Base-by-base conservation (phyloP, 352 stramenopile genomes). In the Pythium coloratum region DNA sequence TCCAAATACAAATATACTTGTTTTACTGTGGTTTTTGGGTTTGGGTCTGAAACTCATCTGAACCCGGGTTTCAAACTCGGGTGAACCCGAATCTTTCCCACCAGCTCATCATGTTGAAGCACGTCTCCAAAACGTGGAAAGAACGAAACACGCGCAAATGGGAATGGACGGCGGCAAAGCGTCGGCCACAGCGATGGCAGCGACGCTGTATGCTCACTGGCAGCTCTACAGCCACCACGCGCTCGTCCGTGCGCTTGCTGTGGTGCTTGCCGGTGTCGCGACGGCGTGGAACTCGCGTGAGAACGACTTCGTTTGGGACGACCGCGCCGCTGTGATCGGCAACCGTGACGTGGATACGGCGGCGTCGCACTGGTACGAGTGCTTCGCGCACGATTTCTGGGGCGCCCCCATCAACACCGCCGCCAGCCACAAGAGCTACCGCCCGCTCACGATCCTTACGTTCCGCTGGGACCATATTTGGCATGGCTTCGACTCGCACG, bases 321-420 rank as follows among this genome's bases (percentile, higher is more conserved):
- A 98, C 67, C 82, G 90, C 62, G 88, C 89, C 9, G 90, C 90
- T 5, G 76, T 97, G 18, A 34, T 89, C 8, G 20, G 32, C n/a
- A 96, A 96, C 64, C 38, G 32, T 2, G 86, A 96, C 72, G 74
- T 86, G n/a, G 71, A 76, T 34, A 26, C 66, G 24, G 60, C 55
- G 9, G 49, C 66, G 12, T 70, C 72, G 30, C 56, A 66, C 12
- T 76, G 79, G 57, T 54, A 44, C 24, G 73, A 86, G 32, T 66
- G 96, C 49, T 89, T 92, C 34, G 14, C 38, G n/a, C 76, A 97
- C 67, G 90, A 97, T 72, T 97, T 97, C 70, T 97, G 92, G 92
- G 90, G 90, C 8, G 75, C 77, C 5, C 20, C 70, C 34, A 92
- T 98, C 66, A 66, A 69, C 32, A 76, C 71, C 14, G 51, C 51